phyloP scores from a whole-genome alignment of 208 protist genomes.

The Borovskyia barvae region DNA sequence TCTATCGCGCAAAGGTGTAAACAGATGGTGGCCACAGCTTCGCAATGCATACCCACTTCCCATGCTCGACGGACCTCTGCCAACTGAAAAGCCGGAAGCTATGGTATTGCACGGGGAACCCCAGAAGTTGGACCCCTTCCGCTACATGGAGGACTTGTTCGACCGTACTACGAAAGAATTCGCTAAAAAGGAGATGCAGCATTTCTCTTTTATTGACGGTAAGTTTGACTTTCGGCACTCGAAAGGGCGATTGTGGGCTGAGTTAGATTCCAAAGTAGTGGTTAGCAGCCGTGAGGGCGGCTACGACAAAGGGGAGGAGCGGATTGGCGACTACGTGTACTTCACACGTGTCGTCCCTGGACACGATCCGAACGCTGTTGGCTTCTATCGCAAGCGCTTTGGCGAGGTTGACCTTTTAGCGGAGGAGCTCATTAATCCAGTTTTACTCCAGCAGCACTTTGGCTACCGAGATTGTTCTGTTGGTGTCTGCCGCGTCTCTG shows the following conservation, averaged over 20 bases:
- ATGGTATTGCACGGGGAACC: conserved; percentile 53
- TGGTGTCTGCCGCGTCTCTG: conserved; percentile 85
- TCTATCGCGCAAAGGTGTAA: conserved; percentile 47
- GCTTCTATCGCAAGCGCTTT: conserved; percentile 88
- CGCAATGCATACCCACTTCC: conserved; percentile 73
- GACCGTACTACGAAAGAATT: conserved; percentile 72
- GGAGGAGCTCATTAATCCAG: conserved; percentile 90
- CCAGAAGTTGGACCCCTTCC: conserved; percentile 71
- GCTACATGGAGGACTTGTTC: conserved; percentile 90
- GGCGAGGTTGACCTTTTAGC: conserved; percentile 83
- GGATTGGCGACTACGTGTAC: conserved; percentile 90
- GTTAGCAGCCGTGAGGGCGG: conserved; percentile 84
- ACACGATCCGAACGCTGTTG: conserved; percentile 68
- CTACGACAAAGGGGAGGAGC: conserved; percentile 90
- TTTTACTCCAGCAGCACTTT: conserved; percentile 84
- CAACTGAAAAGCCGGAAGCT: conserved; percentile 44
- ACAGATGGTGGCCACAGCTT: conserved; percentile 62
- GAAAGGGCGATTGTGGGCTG: conserved; percentile 79
- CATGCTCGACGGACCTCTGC: conserved; percentile 76
- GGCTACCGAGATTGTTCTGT: conserved; percentile 86
- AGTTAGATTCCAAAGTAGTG: conserved; percentile 84
- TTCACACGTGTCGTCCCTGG: conserved; percentile 82
- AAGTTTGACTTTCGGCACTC: conserved; percentile 88
- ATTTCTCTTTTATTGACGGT: conserved; percentile 60
- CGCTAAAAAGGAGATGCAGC: conserved; percentile 65